Base-by-base conservation (phyloP, 2,329 filamentous ascomycete species). In the Beauveria asiatica region DNA sequence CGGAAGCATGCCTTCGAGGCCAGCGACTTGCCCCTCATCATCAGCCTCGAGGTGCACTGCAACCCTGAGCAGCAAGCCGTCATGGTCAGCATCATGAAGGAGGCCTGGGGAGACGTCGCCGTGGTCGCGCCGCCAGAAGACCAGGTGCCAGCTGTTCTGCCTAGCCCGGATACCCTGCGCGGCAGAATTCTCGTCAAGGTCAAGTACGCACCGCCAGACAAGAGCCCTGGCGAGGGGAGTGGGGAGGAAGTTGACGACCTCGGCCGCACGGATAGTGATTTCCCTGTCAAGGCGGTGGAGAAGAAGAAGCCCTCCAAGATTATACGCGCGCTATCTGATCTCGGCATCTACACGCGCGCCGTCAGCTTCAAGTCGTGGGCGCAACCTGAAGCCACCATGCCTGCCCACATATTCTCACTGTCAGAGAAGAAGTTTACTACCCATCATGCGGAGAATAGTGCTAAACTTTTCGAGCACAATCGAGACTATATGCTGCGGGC, bases 21-120 rank as follows among this genome's bases (percentile, higher is more conserved):
- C 4, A 87, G 83, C 21, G 86, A 93, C 62, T 77, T 96, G 19
- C 94, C 94, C 0, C 78, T 99, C n/a, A 93, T 97, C 62, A 88
- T 97, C 67, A 96, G 91, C 69, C 81, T 99, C 37, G 94, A 99
- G 73, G 90, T 97, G 0, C 94, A 97, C 75, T 92, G 91, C 64
- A 80, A 80, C 63, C 75, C 84, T 0, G 82, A 87, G 60, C 94
- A 99, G 73, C 94, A 99, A 72, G 83, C 89, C 64, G 81, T 87
- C 61, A 97, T 97, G 90, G 92, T 96, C 5, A 81, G 89, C 62
- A 96, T 97, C 68, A 97, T 99, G 85, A 81, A 86, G 63, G 84
- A 95, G 63, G 84, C 84, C 27, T 99, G 92, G 90, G 80, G 80
- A n/a, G 86, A 80, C 1, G 78, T 87, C 61, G 77, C 52, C 7